These are phyloP conservation scores for Boletus rubroflammeus DNA, from an alignment of 768 basidiomycete species.

Conservation along the genomic window DNA sequence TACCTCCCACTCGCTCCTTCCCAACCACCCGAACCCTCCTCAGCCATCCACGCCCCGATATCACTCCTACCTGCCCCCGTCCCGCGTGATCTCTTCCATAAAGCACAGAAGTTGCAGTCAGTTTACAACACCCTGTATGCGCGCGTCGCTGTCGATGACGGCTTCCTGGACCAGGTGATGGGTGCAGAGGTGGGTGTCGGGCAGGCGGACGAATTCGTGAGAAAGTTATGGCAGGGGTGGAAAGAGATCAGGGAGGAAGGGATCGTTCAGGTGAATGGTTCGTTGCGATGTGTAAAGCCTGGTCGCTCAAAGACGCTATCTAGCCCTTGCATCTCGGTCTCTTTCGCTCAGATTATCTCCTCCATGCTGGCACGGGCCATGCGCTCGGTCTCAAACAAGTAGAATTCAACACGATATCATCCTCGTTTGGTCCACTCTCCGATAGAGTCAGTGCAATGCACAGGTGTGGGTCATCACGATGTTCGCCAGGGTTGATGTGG, in stretches of 20 bases:
- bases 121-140: slow-evolving; percentile 86
- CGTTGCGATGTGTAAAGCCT: not conserved
- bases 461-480: slow-evolving; percentile 51
- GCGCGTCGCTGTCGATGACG: slow-evolving; percentile 70
- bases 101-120: slow-evolving; percentile 64
- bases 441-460: slow-evolving; percentile 69
- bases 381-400: slow-evolving; percentile 75
- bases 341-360: slow-evolving; percentile 91
- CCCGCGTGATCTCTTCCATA: slow-evolving; percentile 65
- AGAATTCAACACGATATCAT: slow-evolving; percentile 96
- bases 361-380: slow-evolving; percentile 52
- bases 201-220: slow-evolving; percentile 82
- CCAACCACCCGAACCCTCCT: slow-evolving; percentile 51
- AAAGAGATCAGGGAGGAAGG: slow-evolving; percentile 67
- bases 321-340: slow-evolving; percentile 85
- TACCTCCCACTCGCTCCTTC: slow-evolving; percentile 60
- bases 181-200: slow-evolving; percentile 74
- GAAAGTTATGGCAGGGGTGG: slow-evolving; percentile 85
- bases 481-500: not conserved
- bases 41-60: slow-evolving; percentile 89
- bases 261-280: slow-evolving; percentile 44
- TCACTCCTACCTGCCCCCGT: slow-evolving; percentile 86
- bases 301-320: slow-evolving; percentile 3
- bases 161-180: slow-evolving; percentile 82
- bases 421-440: slow-evolving; percentile 83